Evolutionary conservation across 2,329 filamentous ascomycete species (phyloP), one percentile per base, ranked within the genome.

Genomic region (Aspergillus sp.): DNA sequence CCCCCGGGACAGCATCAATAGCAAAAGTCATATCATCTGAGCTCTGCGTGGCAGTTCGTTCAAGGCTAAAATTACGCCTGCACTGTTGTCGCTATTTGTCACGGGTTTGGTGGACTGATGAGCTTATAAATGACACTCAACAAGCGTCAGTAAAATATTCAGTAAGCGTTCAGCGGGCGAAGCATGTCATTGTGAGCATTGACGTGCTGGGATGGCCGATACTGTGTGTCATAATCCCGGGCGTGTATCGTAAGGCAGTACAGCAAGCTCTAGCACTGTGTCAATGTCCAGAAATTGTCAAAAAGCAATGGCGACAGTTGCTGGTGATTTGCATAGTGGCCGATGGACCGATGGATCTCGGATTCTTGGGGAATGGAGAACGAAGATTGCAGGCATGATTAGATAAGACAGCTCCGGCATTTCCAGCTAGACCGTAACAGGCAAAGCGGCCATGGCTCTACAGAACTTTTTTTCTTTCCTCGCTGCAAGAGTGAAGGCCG

Each of bases 381-480:
- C 15, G 7, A 37, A 37, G 35, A 37, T 14, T 37, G 27, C 8
- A 31, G 27, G 6, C 35, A 49, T 56, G 68, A 74, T 73, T 73
- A 70, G 69, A 72, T 73, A 72, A 71, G 65, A 63, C 57, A 40
- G 58, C 57, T 52, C 31, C 41, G 46, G 40, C 21, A 35, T 48
- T 23, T 40, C 53, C 24, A 23, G 39, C 71, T 73, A 73, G 61
- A 7, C 71, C 67, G 7, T 2, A 67, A 64, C 15, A 37, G 69
- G 71, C 41, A 64, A 72, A 75, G 60, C 58, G 61, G 62, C 61
- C 66, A 46, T 31, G 56, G 37, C 64, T 71, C 67, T 72, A 72
- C 69, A 72, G 71, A 75, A 76, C 72, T 74, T 77, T 77, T 76
- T 76, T 73, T 69, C 69, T 64, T 67, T 68, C 66, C 62, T 66